Percentiles rank a stretch among this genome's conserved stretches.
Evolutionary conservation across 1,284 basidiomycete genomes (phyloP).

Genomic region (Rhodotorula sp.): DNA sequence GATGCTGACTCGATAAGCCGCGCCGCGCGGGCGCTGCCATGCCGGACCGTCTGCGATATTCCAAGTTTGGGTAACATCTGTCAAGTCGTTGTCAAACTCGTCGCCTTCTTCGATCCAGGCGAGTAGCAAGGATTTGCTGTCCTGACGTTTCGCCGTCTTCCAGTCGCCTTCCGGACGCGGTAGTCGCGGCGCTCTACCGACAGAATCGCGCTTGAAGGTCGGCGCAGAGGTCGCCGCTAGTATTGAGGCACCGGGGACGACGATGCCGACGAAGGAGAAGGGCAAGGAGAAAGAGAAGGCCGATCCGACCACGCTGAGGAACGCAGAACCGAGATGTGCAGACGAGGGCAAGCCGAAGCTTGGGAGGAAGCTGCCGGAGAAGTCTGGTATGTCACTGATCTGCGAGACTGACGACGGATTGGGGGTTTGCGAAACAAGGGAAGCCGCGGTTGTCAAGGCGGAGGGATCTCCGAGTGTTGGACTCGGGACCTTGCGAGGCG

Average conservation of each 20-base stretch:
- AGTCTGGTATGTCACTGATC: too few species aligned
- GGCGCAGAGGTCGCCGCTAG: constrained; percentile 16
- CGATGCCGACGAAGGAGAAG: neutral
- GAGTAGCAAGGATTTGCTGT: constrained; percentile 15
- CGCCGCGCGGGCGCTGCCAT: constrained; percentile 56
- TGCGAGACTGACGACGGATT: too few species aligned
- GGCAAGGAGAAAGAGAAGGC: neutral
- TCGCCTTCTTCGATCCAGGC: constrained; percentile 19
- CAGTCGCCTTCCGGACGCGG: constrained; percentile 34
- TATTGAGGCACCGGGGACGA: constrained; percentile 20
- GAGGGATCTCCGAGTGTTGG: too few species aligned
- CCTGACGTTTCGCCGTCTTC: constrained; percentile 39
- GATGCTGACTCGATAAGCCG: constrained; percentile 65
- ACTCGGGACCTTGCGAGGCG: too few species aligned
- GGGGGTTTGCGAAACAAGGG: too few species aligned
- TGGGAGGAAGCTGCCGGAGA: too few species aligned
- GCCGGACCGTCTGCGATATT: constrained; percentile 59
- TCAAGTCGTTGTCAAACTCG: constrained; percentile 40
- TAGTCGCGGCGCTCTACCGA: neutral
- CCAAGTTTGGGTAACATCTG: constrained; percentile 45
- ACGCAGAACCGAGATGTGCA: neutral
- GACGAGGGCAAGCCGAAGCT: neutral
- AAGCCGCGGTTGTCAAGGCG: too few species aligned
- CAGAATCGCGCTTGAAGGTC: neutral
- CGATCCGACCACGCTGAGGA: constrained; percentile 7